A percentile compares a stretch with the other conserved stretches of the same genome.
These are phyloP conservation scores for Didymella arachidicola DNA, from an alignment of 2,329 filamentous ascomycete species.

Conservation along the genomic window DNA sequence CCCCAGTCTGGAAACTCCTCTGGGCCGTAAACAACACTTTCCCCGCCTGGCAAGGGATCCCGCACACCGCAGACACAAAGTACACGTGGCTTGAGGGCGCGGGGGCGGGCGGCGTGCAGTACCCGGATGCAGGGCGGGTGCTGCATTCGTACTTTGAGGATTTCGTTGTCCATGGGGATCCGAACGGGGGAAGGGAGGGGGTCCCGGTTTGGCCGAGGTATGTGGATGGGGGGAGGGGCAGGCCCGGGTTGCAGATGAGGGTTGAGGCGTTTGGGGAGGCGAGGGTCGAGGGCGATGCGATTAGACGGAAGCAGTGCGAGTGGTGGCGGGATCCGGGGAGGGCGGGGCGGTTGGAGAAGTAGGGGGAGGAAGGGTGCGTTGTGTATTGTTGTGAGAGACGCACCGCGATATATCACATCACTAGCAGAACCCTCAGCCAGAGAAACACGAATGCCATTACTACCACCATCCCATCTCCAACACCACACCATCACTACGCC, in stretches of 20 bases:
- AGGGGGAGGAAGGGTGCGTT: neutral
- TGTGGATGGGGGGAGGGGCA: conserved; percentile 21
- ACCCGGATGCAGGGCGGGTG: conserved; percentile 48
- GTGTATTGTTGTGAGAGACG: no score
- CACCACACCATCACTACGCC: no score
- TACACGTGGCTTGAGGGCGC: conserved; percentile 60
- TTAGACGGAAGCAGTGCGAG: conserved; percentile 36
- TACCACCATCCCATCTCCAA: no score
- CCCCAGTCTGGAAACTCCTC: conserved; percentile 38
- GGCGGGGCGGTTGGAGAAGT: conserved; percentile 36
- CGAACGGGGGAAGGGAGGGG: conserved; percentile 42
- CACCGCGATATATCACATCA: no score
- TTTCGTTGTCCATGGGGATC: conserved; percentile 53
- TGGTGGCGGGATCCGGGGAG: conserved; percentile 38
- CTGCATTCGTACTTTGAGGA: conserved; percentile 52
- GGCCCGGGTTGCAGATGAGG: conserved; percentile 30
- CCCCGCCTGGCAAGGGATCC: conserved; percentile 32
- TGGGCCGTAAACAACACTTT: conserved; percentile 36
- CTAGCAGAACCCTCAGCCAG: no score
- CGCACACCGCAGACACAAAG: conserved; percentile 47
- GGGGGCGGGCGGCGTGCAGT: conserved; percentile 53
- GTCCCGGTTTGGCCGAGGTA: conserved; percentile 53
- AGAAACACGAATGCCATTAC: no score
- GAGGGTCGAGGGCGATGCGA: conserved; percentile 37
- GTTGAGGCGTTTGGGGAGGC: conserved; percentile 38